Evolutionary conservation across 2,329 filamentous ascomycete species (phyloP), one percentile per base, ranked within the genome.

Genomic region (Rutstroemia sp.): DNA sequence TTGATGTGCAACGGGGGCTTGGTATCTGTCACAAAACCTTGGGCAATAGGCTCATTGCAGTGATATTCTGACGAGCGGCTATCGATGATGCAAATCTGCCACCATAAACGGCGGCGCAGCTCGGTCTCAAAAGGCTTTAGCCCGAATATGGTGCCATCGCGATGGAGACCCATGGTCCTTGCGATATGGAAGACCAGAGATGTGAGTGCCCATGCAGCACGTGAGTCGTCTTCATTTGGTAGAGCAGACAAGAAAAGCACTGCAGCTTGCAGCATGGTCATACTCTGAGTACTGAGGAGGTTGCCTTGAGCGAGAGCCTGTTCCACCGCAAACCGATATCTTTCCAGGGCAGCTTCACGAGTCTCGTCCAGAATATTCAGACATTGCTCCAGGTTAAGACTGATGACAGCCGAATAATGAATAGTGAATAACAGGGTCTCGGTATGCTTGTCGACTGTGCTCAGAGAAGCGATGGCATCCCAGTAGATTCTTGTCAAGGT

Each of bases 381-480:
- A 42, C 76, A 80, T 62, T 79, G 79, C 1, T 74, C 72, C 6
- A 85, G 80, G 23, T 74, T 76, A 59, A 88, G 73, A 23, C 79
- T 84, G 7, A 76, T 78, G 52, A 84, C 69, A 23, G 81, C 80
- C 65, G 80, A 77, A 51, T 81, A 71, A 65, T 86, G 86, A 27
- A 86, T 79, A 59, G 79, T 74, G 67, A 89, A 88, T 78, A 89
- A 82, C 46, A 89, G 73, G 1, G 82, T 82, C 65, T 88, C 83
- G 17, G 87, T 75, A 48, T 48, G 19, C 46, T 48, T 48, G 46
- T 23, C 21, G 46, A 48, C 25, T 23, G 21, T 25, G 25, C 25
- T 30, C 21, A 48, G 19, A 48, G 19, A 25, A 25, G 46, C 19
- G 25, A 23, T 48, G 21, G 46, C 46, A 48, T 48, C 46, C 19